Evolutionary conservation across 129 eudicot species (phyloP).

Genomic region (Sambucus nigra): DNA sequence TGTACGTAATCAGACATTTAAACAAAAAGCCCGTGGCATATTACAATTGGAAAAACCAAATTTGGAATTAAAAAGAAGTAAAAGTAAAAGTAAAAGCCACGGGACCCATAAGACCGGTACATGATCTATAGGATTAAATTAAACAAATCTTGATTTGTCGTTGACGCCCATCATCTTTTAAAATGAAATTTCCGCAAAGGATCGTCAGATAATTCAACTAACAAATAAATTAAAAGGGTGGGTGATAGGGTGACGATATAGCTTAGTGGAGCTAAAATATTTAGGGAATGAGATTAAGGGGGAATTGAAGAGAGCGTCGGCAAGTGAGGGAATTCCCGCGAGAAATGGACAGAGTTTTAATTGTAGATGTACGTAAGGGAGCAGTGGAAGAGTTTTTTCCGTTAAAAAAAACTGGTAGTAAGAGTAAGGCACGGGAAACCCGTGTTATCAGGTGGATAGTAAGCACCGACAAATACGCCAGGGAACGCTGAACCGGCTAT

Average conservation of each 20-base stretch:
- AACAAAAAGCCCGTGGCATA: constrained; percentile 5
- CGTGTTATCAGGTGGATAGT: constrained; percentile 23
- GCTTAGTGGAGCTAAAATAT: constrained; percentile 8
- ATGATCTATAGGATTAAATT: constrained; percentile 1
- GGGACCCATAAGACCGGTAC: constrained; percentile 1
- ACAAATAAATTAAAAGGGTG: constrained; percentile 19
- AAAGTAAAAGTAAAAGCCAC: constrained; percentile 19
- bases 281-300: constrained; percentile 16
- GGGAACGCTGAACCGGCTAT: constrained; percentile 28
- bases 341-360: constrained; percentile 13
- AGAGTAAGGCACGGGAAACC: constrained; percentile 25
- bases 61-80: constrained; percentile 20
- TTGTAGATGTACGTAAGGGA: background rate
- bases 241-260: constrained; percentile 17
- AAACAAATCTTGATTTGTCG: constrained; percentile 20
- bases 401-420: background rate
- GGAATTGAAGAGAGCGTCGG: constrained; percentile 17
- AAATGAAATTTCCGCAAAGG: constrained; percentile 45
- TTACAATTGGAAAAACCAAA: constrained; percentile 27
- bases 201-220: constrained; percentile 53
- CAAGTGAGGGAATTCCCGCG: constrained; percentile 36
- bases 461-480: constrained; percentile 17
- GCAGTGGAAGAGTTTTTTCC: background rate
- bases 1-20: constrained; percentile 3
- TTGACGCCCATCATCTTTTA: constrained; percentile 45